Base-by-base conservation (phyloP, 2,329 filamentous ascomycete species). In the Trichothecium roseum region DNA sequence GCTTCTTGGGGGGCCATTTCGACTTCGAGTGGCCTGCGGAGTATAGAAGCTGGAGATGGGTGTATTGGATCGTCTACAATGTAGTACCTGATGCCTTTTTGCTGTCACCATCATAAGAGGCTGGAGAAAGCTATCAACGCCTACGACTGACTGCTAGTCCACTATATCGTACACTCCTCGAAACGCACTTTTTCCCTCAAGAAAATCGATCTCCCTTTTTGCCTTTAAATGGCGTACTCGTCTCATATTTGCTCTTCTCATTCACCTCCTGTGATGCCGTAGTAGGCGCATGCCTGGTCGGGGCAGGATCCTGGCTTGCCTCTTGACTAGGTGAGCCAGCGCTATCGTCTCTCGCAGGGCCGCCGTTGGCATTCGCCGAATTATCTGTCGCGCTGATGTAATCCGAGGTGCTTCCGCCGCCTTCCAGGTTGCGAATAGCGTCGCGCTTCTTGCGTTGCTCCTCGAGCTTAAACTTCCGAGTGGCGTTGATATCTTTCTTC, bases 201-300 rank as follows among this genome's bases (percentile, higher is more conserved):
- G 83, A 73, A 51, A 98, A 93, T 24, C 91, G 72, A 63, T 96
- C 88, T 4, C 91, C 91, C 56, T 86, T 93, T 41, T 69, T 74
- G 60, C 81, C 82, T 48, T 74, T 66, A 59, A 81, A 96, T 37
- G 87, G 82, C 46, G 74, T 69, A 36, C 66, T 68, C 22, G 83
- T 80, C 63, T 96, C 88, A 59, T 93, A 96, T 63, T 94, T 94
- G 56, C 85, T 83, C 68, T 86, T 93, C 58, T 88, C 84, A 26
- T 64, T 50, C 18, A 83, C 66, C 43, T 72, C 67, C 52, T 86
- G 69, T 30, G 66, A 62, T 53, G 84, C 82, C 29, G 74, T 83
- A 44, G 78, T 69, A 2, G 84, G 82, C 40, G 81, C 83, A 60
- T 94, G 87, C 45, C 78, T 68, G 36, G 85, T 93, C 8, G 87